Percentiles rank a stretch among this genome's conserved stretches.
phyloP scores from a whole-genome alignment of 2,329 filamentous ascomycete genomes.

The Biscogniauxia marginata region DNA sequence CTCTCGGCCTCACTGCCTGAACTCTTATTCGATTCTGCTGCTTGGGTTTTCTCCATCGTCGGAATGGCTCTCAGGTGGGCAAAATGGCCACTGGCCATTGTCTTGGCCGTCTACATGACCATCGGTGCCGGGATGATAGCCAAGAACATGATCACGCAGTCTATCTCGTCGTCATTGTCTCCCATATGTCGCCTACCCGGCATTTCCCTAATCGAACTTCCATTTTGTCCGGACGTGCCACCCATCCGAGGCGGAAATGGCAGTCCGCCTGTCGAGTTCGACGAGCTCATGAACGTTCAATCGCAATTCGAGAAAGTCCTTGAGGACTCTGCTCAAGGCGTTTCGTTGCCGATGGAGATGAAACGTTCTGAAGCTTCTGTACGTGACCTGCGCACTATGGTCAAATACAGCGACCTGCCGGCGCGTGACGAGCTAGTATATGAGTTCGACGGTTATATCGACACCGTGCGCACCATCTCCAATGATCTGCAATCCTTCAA shows the following conservation, averaged over 20 bases:
- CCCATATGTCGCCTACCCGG: slow-evolving; percentile 71
- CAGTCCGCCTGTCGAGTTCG: slow-evolving; percentile 58
- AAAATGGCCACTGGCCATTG: slow-evolving; percentile 62
- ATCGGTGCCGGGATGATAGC: slow-evolving; percentile 58
- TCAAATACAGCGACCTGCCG: slow-evolving; percentile 67
- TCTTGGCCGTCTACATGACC: slow-evolving; percentile 60
- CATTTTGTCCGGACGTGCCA: slow-evolving; percentile 54
- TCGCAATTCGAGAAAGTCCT: slow-evolving; percentile 74
- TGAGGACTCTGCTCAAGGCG: slow-evolving; percentile 62
- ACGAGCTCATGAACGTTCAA: slow-evolving; percentile 72
- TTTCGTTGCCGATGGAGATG: slow-evolving; percentile 73
- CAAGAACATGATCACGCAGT: slow-evolving; percentile 61
- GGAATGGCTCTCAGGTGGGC: slow-evolving; percentile 59
- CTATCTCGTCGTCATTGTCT: slow-evolving; percentile 60
- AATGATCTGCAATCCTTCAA: slow-evolving; percentile 73
- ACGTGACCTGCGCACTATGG: slow-evolving; percentile 69
- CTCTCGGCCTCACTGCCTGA: slow-evolving; percentile 38
- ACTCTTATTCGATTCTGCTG: slow-evolving; percentile 39
- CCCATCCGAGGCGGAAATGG: slow-evolving; percentile 25
- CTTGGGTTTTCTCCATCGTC: slow-evolving; percentile 56
- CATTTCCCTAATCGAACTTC: slow-evolving; percentile 56
- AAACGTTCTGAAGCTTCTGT: slow-evolving; percentile 74
- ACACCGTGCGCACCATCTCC: slow-evolving; percentile 62
- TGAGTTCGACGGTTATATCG: slow-evolving; percentile 75
- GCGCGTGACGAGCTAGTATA: slow-evolving; percentile 68